phyloP scores from a whole-genome alignment of 768 basidiomycete genomes.

The Trametes cinnabarina region DNA sequence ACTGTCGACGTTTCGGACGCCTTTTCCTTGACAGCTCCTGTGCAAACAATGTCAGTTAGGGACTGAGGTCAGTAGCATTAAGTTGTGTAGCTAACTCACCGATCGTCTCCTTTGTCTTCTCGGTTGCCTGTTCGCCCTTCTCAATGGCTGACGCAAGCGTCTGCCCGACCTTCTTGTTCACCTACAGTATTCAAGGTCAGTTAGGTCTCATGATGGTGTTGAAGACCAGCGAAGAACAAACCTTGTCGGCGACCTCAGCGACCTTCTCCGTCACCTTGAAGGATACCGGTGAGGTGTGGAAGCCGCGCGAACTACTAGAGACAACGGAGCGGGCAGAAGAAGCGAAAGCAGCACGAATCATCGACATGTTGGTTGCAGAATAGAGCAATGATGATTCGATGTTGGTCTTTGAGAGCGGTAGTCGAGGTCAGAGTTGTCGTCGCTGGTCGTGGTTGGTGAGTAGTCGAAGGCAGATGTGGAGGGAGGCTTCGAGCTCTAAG shows the following conservation, averaged over 20 bases:
- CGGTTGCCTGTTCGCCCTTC: slow-evolving; percentile 39
- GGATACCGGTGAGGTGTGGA: slow-evolving; percentile 33
- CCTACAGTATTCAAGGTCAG: slow-evolving; percentile 23
- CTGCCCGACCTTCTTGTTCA: slow-evolving; percentile 41
- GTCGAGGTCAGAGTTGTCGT: background rate
- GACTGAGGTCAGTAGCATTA: background rate
- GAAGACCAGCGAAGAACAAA: slow-evolving; percentile 13
- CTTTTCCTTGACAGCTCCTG: slow-evolving; percentile 39
- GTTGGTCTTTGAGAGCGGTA: background rate
- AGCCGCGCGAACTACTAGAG: slow-evolving; percentile 19
- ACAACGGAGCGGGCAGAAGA: slow-evolving; percentile 21
- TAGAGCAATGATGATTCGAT: background rate
- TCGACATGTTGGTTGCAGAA: slow-evolving; percentile 15
- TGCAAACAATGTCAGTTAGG: background rate
- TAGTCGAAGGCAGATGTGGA: background rate
- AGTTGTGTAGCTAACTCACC: slow-evolving; percentile 23
- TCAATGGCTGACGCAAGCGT: slow-evolving; percentile 43
- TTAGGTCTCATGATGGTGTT: background rate
- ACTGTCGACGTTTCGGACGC: slow-evolving; percentile 35
- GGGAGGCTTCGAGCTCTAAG: background rate
- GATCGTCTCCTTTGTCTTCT: slow-evolving; percentile 37
- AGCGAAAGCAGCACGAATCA: slow-evolving; percentile 31
- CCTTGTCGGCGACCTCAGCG: slow-evolving; percentile 38
- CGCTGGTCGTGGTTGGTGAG: background rate
- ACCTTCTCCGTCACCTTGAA: slow-evolving; percentile 40